A percentile compares a stretch with the other conserved stretches of the same genome.
Conservation (phyloP, 2,329 filamentous ascomycete genomes). For the Fusarium dimerum region DNA sequence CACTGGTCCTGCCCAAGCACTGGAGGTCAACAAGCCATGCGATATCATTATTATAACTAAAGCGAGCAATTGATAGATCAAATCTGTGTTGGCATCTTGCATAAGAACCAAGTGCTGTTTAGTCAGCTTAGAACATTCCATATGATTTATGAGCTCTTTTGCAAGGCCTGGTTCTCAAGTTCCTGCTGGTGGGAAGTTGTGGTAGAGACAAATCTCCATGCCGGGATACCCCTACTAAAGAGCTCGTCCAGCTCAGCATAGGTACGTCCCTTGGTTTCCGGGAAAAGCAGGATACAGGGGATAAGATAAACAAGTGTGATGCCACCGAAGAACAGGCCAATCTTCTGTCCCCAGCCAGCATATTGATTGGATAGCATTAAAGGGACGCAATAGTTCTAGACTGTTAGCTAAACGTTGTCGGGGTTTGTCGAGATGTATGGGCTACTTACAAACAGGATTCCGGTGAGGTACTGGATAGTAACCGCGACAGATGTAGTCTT, state of each 20-base stretch:
- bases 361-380: constrained; percentile 14
- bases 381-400: constrained; percentile 14
- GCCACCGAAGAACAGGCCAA: constrained; percentile 10
- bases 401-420: neutral
- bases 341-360: no score
- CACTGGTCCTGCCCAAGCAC: no score
- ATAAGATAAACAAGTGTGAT: constrained; percentile 7
- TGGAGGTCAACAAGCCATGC: no score
- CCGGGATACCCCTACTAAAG: constrained; percentile 14
- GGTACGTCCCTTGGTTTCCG: constrained; percentile 18
- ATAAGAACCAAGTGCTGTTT: no score
- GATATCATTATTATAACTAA: no score
- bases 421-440: no score
- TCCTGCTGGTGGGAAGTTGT: no score
- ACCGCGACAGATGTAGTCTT: constrained; percentile 5
- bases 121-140: no score
- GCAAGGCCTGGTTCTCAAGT: no score
- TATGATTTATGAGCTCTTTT: no score
- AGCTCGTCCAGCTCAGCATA: constrained; percentile 19
- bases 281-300: constrained; percentile 5
- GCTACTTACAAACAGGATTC: constrained; percentile 1
- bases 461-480: constrained; percentile 3
- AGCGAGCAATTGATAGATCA: no score
- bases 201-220: constrained; percentile 11
- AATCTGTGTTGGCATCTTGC: no score